These are phyloP conservation scores for Phytophthora pini DNA, from an alignment of 352 stramenopile species.

Conservation along the genomic window DNA sequence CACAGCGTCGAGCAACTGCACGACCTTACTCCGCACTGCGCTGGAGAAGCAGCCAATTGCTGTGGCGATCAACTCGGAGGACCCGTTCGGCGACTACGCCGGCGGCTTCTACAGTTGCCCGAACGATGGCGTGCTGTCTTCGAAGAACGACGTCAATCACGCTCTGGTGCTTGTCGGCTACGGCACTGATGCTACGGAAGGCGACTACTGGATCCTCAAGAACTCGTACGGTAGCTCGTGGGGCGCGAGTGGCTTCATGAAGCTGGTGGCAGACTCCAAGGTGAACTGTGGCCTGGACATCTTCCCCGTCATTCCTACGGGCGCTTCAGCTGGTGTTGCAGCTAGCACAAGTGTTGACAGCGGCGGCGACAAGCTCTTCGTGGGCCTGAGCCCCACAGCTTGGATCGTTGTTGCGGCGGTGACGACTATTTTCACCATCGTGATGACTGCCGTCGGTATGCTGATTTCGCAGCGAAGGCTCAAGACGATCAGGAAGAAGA, in stretches of 20 bases:
- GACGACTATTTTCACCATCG: conserved; percentile 56
- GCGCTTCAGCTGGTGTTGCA: conserved; percentile 53
- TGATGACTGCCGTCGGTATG: conserved; percentile 59
- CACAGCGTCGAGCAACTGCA: conserved; percentile 53
- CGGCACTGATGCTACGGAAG: conserved; percentile 54
- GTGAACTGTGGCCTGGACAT: conserved; percentile 84
- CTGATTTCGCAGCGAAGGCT: conserved; percentile 51
- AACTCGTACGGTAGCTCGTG: conserved; percentile 82
- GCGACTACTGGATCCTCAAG: conserved; percentile 87
- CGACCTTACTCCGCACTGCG: conserved; percentile 56
- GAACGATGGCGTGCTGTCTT: conserved; percentile 65
- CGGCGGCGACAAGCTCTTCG: conserved; percentile 66
- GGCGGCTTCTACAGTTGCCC: conserved; percentile 75
- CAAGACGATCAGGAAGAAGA: conserved; percentile 57
- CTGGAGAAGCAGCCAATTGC: conserved; percentile 73
- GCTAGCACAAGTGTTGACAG: conserved; percentile 58
- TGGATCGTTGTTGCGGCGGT: conserved; percentile 71
- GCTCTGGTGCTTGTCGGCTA: conserved; percentile 81
- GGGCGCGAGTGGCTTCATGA: conserved; percentile 72
- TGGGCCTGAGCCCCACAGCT: conserved; percentile 52
- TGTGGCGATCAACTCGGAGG: conserved; percentile 79
- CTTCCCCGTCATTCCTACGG: conserved; percentile 73
- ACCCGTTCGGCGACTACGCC: conserved; percentile 75
- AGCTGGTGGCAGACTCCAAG: conserved; percentile 70
- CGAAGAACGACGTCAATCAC: conserved; percentile 79